These are phyloP conservation scores for Catharanthus roseus DNA, from an alignment of 257 asterid genomes.

Conservation along the genomic window DNA sequence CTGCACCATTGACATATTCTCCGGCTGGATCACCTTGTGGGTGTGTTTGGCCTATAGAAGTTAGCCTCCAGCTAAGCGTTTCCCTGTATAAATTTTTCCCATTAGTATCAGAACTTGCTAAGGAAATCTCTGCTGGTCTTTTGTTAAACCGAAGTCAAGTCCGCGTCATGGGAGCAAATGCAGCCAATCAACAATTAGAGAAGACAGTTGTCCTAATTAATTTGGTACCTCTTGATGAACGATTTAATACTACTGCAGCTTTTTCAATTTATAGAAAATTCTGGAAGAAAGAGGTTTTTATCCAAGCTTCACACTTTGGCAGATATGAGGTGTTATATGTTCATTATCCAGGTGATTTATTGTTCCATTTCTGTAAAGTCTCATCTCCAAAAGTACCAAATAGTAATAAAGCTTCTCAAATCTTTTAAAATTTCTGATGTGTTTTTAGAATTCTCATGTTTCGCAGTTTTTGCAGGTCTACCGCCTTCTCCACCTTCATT, in stretches of 20 bases:
- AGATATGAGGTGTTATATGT: slow-evolving; percentile 63
- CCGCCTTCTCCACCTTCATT: slow-evolving; percentile 85
- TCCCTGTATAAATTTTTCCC: slow-evolving; percentile 63
- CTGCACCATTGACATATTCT: slow-evolving; percentile 64
- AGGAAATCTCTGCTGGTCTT: slow-evolving; percentile 46
- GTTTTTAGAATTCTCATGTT: slow-evolving; percentile 15
- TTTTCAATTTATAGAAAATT: slow-evolving; percentile 57
- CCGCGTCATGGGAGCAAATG: slow-evolving; percentile 85
- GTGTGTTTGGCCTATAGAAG: slow-evolving; percentile 79
- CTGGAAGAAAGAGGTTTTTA: slow-evolving; percentile 57
- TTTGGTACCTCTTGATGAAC: slow-evolving; percentile 55
- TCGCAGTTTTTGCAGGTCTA: slow-evolving; percentile 48
- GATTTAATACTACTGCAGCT: slow-evolving; percentile 44
- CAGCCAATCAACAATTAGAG: slow-evolving; percentile 60
- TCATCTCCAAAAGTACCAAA: not conserved
- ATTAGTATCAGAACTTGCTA: slow-evolving; percentile 57
- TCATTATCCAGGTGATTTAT: slow-evolving; percentile 68
- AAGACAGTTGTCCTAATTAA: slow-evolving; percentile 61
- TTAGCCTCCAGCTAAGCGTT: slow-evolving; percentile 45
- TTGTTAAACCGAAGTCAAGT: slow-evolving; percentile 60
- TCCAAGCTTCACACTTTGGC: slow-evolving; percentile 55
- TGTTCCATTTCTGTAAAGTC: not conserved
- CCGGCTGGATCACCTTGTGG: slow-evolving; percentile 73
- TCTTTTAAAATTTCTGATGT: too few relatives aligned
- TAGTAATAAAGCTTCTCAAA: not conserved